Conservation (phyloP, 495 filamentous ascomycete genomes). For the Cercophora newfieldiana region DNA sequence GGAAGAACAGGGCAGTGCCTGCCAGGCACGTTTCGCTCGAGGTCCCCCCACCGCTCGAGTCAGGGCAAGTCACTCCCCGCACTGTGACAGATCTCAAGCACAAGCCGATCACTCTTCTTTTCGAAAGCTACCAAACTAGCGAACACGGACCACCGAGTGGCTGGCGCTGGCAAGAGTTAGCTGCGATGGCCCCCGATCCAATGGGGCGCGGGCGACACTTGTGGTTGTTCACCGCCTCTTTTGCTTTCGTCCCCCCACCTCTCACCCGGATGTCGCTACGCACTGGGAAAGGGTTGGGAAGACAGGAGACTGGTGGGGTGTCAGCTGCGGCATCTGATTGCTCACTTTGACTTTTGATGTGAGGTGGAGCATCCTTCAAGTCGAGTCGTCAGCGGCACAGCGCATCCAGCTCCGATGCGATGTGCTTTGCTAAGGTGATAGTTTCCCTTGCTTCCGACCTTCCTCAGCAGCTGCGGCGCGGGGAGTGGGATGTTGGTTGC, state of each 20-base stretch:
- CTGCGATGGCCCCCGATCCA: not conserved
- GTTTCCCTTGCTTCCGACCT: too few relatives aligned
- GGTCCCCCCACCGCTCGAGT: conserved; percentile 3
- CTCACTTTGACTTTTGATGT: not conserved
- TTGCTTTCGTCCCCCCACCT: not conserved
- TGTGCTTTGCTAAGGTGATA: not conserved
- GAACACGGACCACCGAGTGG: conserved; percentile 7
- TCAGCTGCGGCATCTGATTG: not conserved
- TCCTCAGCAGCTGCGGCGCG: too few relatives aligned
- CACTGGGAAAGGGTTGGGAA: not conserved
- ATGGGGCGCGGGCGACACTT: not conserved
- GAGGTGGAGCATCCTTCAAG: not conserved
- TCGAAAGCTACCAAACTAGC: too few relatives aligned
- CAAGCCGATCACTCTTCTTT: conserved; percentile 12
- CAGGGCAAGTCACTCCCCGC: conserved; percentile 8
- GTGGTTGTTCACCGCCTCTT: conserved; percentile 6
- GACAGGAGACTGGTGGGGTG: not conserved
- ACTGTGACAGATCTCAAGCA: conserved; percentile 16
- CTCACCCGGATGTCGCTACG: not conserved
- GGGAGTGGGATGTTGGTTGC: too few relatives aligned
- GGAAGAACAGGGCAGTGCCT: conserved; percentile 9
- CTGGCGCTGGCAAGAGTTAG: not conserved
- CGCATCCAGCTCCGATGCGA: not conserved
- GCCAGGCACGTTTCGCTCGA: conserved; percentile 14
- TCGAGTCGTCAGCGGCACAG: not conserved